A percentile compares a stretch with the other conserved stretches of the same genome.
These are phyloP conservation scores for Parathielavia appendiculata DNA, from an alignment of 495 filamentous ascomycete species.

Conservation along the genomic window DNA sequence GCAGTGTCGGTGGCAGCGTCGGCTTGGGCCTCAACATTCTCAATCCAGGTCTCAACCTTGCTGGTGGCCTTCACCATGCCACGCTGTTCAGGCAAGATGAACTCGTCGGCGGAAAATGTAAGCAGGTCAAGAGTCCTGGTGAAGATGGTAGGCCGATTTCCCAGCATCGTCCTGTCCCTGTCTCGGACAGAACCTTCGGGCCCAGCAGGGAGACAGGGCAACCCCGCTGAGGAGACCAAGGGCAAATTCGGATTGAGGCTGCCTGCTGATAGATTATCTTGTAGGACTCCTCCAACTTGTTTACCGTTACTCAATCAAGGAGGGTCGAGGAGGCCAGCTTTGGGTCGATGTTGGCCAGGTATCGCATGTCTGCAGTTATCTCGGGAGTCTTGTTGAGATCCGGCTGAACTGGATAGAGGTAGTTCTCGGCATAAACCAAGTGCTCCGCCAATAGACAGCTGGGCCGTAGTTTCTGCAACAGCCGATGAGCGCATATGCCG, in stretches of 20 bases:
- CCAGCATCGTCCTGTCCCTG: not conserved
- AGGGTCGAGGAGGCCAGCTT: conserved; percentile 13
- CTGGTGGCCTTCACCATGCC: not conserved
- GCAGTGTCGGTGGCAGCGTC: not conserved
- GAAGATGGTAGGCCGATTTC: conserved; percentile 1
- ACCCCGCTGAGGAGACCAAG: conserved; percentile 5
- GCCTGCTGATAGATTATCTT: conserved; percentile 16
- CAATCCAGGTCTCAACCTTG: conserved; percentile 12
- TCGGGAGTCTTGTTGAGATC: not conserved
- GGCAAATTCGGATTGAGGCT: conserved; percentile 22
- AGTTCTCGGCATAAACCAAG: conserved; percentile 37
- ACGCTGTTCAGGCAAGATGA: too few species aligned
- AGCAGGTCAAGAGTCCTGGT: not conserved
- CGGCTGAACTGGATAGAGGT: conserved; percentile 14
- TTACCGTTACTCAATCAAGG: conserved; percentile 6
- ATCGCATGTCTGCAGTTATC: conserved; percentile 22
- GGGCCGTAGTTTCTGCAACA: conserved; percentile 3
- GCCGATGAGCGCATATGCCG: not conserved
- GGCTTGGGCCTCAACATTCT: not conserved
- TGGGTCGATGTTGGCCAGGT: conserved; percentile 32
- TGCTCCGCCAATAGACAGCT: conserved; percentile 13
- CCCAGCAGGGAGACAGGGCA: conserved; percentile 12
- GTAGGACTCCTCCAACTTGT: conserved; percentile 15
- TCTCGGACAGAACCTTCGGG: not conserved
- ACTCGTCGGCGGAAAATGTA: not conserved